Base-by-base conservation (phyloP, 202 grass and related monocot species). In the Hordeum pubiflorum region DNA sequence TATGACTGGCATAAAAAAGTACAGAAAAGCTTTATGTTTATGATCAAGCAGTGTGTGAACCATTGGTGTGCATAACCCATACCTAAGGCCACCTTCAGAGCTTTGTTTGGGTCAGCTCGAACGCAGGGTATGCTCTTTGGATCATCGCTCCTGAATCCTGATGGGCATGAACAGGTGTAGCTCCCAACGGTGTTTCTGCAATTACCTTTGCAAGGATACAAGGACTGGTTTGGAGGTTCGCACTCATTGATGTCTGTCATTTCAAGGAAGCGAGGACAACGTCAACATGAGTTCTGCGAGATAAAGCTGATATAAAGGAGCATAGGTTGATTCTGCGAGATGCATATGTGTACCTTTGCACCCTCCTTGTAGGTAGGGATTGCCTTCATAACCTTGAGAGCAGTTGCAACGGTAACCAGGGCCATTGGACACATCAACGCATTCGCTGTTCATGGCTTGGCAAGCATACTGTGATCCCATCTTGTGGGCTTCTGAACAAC, bases 211-310 rank as follows among this genome's bases (percentile, higher is more conserved):
- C 69, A 74, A 36, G 58, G 41, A 74, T 82, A 74, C 7, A 26
- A 1, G 0, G 17, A 23, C 63, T 21, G 18, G 18, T 67, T 67
- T 54, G 58, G 29, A 14, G 1, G 1, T 2, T 74, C 12, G 1
- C 80, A 82, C 69, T 82, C 80, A 14, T 82, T 54, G 58, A 82
- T 54, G 5, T 74, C 69, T 82, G 69, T 18, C 18, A 46, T 67
- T 38, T 21, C 14, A 31, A 41, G 34, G 10, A 5, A 27, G 20
- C 13, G 23, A 58, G 4, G 3, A 17, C 8, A 29, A 12, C 7
- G 10, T 69, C n/a, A 38, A 14, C 15, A 37, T 18, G 34, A 39
- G 6, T 67, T 26, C 24, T 26, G 24, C 24, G 1, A 26, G 24
- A 32, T 48, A 74, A 56, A 22, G 17, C 26, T 12, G 17, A 72